Evolutionary conservation across 257 asterid species (phyloP).

Genomic region (Solanum virginianum): DNA sequence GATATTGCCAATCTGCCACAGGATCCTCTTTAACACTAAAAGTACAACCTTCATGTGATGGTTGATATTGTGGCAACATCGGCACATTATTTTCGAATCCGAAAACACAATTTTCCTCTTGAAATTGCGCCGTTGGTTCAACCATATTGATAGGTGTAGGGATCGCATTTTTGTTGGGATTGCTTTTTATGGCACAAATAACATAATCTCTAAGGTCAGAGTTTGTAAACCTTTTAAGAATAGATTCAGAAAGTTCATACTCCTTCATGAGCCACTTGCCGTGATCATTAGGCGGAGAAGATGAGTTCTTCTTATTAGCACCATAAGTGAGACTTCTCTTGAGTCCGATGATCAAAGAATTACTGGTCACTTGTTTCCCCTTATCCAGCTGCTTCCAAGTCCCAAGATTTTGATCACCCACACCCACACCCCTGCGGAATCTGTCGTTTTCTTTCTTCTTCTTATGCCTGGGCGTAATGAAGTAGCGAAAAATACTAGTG

Average conservation of each 20-base stretch:
- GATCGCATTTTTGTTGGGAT: too few relatives aligned
- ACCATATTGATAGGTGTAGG: background rate
- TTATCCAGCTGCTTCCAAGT: background rate
- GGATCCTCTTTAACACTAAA: too few relatives aligned
- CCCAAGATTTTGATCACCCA: background rate
- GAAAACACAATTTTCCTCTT: background rate
- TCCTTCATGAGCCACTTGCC: background rate
- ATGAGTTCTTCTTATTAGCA: too few relatives aligned
- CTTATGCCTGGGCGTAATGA: background rate
- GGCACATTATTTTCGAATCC: too few relatives aligned
- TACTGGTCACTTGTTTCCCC: background rate
- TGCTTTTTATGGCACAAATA: too few relatives aligned
- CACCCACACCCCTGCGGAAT: background rate
- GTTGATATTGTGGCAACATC: too few relatives aligned
- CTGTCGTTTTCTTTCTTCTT: background rate
- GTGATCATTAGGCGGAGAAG: background rate
- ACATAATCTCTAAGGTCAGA: too few relatives aligned
- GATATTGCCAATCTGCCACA: too few relatives aligned
- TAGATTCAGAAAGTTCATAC: background rate
- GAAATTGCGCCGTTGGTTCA: background rate
- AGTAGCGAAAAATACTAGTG: background rate
- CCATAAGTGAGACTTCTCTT: background rate
- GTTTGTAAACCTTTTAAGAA: too few relatives aligned
- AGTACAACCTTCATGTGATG: too few relatives aligned
- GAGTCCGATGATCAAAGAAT: background rate